A percentile compares a stretch with the other conserved stretches of the same genome.
Conservation (phyloP, 768 basidiomycete species). For the Mycena belliarum region DNA sequence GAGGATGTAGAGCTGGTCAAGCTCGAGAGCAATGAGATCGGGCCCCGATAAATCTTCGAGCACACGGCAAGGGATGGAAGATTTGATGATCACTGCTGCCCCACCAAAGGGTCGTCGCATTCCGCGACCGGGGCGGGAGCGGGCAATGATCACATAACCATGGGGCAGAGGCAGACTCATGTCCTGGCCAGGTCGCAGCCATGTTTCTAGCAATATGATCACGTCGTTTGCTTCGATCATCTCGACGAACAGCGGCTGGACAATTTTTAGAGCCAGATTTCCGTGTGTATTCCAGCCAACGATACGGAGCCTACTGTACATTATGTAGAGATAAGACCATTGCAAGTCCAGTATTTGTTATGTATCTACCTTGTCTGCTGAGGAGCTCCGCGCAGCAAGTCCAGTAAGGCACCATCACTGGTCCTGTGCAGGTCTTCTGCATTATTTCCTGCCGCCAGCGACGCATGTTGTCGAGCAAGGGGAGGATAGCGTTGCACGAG, state of each 20-base stretch:
- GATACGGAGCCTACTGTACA: constrained; percentile 2
- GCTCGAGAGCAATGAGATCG: neutral
- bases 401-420: too few relatives aligned
- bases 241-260: neutral
- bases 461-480: too few relatives aligned
- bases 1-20: neutral
- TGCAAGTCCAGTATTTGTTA: too few relatives aligned
- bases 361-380: too few relatives aligned
- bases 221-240: neutral
- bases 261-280: neutral
- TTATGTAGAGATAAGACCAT: too few relatives aligned
- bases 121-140: neutral
- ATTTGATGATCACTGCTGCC: neutral
- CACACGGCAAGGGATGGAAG: neutral
- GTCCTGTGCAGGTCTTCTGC: too few relatives aligned
- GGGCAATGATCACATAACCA: neutral
- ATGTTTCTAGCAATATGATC: neutral
- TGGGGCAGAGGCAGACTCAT: neutral
- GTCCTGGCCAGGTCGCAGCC: neutral
- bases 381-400: too few relatives aligned
- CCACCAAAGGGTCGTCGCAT: neutral
- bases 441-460: too few relatives aligned
- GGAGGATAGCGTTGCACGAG: too few relatives aligned
- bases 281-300: constrained; percentile 2
- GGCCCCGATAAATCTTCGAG: neutral